Conservation (phyloP, 495 filamentous ascomycete species). For the Penicillium maclennaniae region DNA sequence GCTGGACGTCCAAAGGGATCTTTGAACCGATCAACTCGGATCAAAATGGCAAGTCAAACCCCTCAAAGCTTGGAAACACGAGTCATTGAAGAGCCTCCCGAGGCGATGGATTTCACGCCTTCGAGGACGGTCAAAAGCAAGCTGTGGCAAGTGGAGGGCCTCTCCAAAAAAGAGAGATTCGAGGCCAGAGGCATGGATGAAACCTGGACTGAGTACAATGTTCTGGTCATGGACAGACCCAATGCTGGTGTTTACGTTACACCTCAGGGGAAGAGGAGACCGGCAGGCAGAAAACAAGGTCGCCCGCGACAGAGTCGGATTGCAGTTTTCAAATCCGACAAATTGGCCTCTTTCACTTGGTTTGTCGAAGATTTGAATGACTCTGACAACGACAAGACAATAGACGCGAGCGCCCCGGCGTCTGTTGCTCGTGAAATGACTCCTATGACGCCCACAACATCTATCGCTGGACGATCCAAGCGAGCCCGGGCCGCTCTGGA, state of each 20-base stretch:
- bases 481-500: neutral
- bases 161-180: conserved; percentile 37
- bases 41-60: conserved; percentile 1
- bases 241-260: conserved; percentile 51
- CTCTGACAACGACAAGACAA: conserved; percentile 5
- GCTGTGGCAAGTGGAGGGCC: conserved; percentile 19
- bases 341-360: conserved; percentile 37
- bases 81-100: neutral
- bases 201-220: conserved; percentile 44
- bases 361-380: conserved; percentile 18
- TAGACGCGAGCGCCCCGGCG: neutral
- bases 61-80: neutral
- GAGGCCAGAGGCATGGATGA: conserved; percentile 43
- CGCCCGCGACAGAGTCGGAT: conserved; percentile 48
- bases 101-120: neutral
- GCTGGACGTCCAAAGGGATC: conserved; percentile 6
- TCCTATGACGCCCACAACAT: neutral
- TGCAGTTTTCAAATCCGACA: conserved; percentile 48
- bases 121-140: conserved; percentile 14
- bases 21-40: neutral
- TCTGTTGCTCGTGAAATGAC: neutral
- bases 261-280: conserved; percentile 40
- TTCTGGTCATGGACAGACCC: conserved; percentile 36
- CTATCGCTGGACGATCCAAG: neutral
- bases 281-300: conserved; percentile 44